Evolutionary conservation across 1,284 basidiomycete genomes (phyloP).

Genomic region (Leccinum subrobustum): DNA sequence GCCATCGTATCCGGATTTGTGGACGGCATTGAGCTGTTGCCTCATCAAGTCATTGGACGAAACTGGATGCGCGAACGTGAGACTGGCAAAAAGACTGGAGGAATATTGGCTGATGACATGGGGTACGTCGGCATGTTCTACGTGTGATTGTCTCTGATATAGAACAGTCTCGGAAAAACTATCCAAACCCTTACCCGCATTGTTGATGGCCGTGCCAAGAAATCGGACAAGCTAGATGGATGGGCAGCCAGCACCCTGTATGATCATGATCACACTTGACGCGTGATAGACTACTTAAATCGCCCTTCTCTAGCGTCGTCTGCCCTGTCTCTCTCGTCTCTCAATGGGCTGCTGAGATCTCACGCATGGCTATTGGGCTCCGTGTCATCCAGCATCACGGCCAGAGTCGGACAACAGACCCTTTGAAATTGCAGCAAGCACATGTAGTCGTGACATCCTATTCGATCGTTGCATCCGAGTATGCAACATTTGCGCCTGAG

Average conservation of each 20-base stretch:
- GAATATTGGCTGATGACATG: conserved; percentile 93
- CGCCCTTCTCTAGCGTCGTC: conserved; percentile 56
- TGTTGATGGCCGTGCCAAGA: conserved; percentile 69
- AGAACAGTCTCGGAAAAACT: conserved; percentile 82
- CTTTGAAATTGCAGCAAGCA: conserved; percentile 53
- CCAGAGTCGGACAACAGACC: conserved; percentile 64
- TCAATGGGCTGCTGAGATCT: conserved; percentile 90
- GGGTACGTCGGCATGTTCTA: conserved; percentile 46
- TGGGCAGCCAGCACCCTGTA: conserved; percentile 75
- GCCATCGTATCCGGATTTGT: conserved; percentile 73
- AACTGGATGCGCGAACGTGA: conserved; percentile 90
- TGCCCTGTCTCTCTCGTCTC: conserved; percentile 83
- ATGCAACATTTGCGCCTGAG: conserved; percentile 46
- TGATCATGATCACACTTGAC: conserved; percentile 29
- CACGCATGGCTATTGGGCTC: conserved; percentile 72
- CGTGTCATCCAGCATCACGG: conserved; percentile 85
- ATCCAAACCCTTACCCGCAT: conserved; percentile 89
- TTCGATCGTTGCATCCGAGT: conserved; percentile 74
- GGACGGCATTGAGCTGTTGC: conserved; percentile 68
- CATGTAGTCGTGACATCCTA: conserved; percentile 89
- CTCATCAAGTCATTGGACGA: conserved; percentile 85
- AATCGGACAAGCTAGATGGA: conserved; percentile 69
- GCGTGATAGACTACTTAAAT: conserved; percentile 16
- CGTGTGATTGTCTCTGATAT: conserved; percentile 2
- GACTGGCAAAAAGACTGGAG: conserved; percentile 74